phyloP scores from a whole-genome alignment of 1,284 basidiomycete genomes.

The Fistulinella cinereoalba region DNA sequence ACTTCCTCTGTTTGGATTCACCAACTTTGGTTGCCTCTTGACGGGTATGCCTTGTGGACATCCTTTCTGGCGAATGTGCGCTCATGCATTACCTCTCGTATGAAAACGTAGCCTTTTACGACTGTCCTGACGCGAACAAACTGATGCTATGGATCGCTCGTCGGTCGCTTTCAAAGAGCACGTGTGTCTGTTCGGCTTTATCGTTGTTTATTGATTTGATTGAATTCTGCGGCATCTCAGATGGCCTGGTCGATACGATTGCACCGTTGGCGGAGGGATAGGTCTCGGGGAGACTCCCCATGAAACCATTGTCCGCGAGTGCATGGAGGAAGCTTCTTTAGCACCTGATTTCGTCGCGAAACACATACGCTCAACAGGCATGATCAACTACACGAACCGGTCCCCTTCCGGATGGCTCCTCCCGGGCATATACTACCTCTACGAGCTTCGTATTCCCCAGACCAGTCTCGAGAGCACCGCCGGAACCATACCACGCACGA shows the following conservation, averaged over 20 bases:
- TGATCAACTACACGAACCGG: background rate
- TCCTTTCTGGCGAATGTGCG: too few species aligned
- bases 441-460: constrained; percentile 38
- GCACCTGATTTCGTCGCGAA: constrained; percentile 33
- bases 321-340: constrained; percentile 41
- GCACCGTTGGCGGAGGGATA: constrained; percentile 44
- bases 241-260: constrained; percentile 42
- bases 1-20: constrained; percentile 43
- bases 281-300: constrained; percentile 28
- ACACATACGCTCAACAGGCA: constrained; percentile 33
- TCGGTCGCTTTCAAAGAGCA: constrained; percentile 39
- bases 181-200: constrained; percentile 26
- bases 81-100: background rate
- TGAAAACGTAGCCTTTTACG: constrained; percentile 17
- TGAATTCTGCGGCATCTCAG: constrained; percentile 29
- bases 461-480: too few species aligned
- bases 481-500: constrained; percentile 32
- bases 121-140: constrained; percentile 19
- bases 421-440: constrained; percentile 29
- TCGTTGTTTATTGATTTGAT: background rate
- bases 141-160: constrained; percentile 42
- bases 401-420: background rate
- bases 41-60: constrained; percentile 35
- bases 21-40: constrained; percentile 43
- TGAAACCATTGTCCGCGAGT: constrained; percentile 38